Evolutionary conservation across 345 rosid genomes (phyloP).

Genomic region (Noccaea caerulescens): DNA sequence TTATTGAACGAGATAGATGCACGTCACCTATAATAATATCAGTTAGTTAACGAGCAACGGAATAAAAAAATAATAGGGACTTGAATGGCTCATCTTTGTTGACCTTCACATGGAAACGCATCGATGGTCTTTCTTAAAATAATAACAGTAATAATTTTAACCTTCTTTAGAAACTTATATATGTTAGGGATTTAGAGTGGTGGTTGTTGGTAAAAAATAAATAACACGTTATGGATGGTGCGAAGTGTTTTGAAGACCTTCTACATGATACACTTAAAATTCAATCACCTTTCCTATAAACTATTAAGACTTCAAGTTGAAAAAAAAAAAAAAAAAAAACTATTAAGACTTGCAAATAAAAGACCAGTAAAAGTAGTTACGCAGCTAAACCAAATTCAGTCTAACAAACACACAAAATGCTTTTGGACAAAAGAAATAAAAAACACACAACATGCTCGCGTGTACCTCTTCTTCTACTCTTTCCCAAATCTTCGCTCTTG

Average conservation of each 20-base stretch:
- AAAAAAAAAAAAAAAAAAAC: not conserved
- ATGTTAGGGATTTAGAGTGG: not conserved
- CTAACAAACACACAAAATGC: not conserved
- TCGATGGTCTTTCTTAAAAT: slow-evolving; percentile 10
- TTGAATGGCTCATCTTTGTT: not conserved
- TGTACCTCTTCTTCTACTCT: slow-evolving; percentile 18
- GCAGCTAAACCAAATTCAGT: not conserved
- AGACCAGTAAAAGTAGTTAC: not conserved
- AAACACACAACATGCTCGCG: slow-evolving; percentile 7
- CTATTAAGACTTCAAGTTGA: not conserved
- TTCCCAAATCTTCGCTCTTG: not conserved
- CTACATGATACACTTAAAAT: not conserved
- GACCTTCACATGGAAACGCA: slow-evolving; percentile 23
- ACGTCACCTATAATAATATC: not conserved
- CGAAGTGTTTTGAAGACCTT: not conserved
- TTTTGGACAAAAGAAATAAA: not conserved
- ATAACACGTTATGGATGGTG: slow-evolving; percentile 10
- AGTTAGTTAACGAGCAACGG: slow-evolving; percentile 3
- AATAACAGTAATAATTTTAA: not conserved
- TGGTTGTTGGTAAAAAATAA: not conserved
- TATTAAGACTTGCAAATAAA: not conserved
- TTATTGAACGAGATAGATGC: slow-evolving; percentile 28
- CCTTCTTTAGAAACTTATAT: not conserved
- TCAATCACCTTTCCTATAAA: not conserved
- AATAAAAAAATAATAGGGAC: not conserved